Evolutionary conservation across 2,329 filamentous ascomycete species (phyloP).

Genomic region (Xylaria digitata): DNA sequence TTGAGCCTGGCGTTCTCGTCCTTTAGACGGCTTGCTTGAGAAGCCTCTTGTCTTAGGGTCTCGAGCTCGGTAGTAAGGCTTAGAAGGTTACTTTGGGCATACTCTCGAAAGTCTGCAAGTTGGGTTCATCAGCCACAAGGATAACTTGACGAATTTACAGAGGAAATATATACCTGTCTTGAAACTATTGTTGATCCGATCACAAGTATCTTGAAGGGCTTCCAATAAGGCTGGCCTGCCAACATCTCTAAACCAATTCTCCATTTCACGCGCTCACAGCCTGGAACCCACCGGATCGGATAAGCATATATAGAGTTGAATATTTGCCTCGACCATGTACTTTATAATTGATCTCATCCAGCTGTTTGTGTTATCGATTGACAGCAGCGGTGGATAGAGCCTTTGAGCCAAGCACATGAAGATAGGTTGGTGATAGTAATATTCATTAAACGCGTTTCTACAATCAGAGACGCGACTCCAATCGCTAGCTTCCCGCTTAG

Average conservation of each 20-base stretch:
- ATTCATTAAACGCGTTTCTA: too few species aligned
- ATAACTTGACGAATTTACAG: background rate
- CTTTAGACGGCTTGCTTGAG: slow-evolving; percentile 53
- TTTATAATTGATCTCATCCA: background rate
- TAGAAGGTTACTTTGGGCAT: slow-evolving; percentile 38
- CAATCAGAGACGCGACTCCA: too few species aligned
- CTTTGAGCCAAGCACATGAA: too few species aligned
- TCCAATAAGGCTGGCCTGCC: slow-evolving; percentile 47
- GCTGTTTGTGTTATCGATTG: too few species aligned
- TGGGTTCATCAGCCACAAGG: slow-evolving; percentile 9
- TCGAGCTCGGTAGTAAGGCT: slow-evolving; percentile 52
- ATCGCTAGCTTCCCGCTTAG: too few species aligned
- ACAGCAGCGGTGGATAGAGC: too few species aligned
- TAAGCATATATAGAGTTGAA: background rate
- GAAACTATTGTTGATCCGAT: slow-evolving; percentile 45
- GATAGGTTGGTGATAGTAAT: background rate
- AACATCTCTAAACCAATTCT: slow-evolving; percentile 47
- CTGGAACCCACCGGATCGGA: background rate
- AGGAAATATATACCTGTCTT: slow-evolving; percentile 41
- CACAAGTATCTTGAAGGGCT: slow-evolving; percentile 45
- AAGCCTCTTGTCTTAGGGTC: slow-evolving; percentile 49
- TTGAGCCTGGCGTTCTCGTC: slow-evolving; percentile 57
- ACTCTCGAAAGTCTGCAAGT: slow-evolving; percentile 35
- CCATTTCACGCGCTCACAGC: slow-evolving; percentile 41
- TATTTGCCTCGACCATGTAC: background rate